Base-by-base conservation (phyloP, 2,329 filamentous ascomycete species). In the Penicillium sp. region DNA sequence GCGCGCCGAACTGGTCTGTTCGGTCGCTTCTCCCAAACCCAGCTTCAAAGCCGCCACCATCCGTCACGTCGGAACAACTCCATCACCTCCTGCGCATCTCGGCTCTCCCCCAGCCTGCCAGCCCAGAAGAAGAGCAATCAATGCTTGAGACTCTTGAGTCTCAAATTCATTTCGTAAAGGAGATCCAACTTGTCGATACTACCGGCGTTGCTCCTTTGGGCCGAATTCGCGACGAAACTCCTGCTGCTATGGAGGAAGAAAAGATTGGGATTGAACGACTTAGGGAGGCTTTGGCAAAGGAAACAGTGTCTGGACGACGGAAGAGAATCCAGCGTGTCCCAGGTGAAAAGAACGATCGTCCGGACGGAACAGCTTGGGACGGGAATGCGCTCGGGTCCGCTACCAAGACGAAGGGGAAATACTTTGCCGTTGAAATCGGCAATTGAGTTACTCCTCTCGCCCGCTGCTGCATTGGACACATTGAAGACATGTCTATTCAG, bases 151-250 rank as follows among this genome's bases (percentile, higher is more conserved):
- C 87, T 1, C 81, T 99, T 2, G 81, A 86, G 48, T 85, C 88
- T 30, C 94, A 99, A 69, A 82, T 99, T 0, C 87, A 89, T 66
- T 99, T 99, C 68, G 91, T 97, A n/a, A 86, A 84, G 57, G 84
- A 91, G 58, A 86, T 97, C 18, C 92, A 96, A 67, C 78, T 81
- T 41, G 87, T 96, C 45, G 83, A 96, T 70, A 92, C 90, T 0
- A 74, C 79, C 0, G 85, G 82, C 3, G 79, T 97, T 0, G 80
- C 85, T 52, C 92, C 94, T 0, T 75, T 99, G 40, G 81, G 84
- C 47, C 87, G 87, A 41, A 87, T 97, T 53, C 84, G 90, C 49
- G 93, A 97, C 70, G 92, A 79, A 56, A 78, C 68, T n/a, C 59
- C 64, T 5, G 70, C 74, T 45, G 73, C 71, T 8, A 53, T 68